phyloP scores from a whole-genome alignment of 495 filamentous ascomycete genomes.

The Aspergillus mulundensis region DNA sequence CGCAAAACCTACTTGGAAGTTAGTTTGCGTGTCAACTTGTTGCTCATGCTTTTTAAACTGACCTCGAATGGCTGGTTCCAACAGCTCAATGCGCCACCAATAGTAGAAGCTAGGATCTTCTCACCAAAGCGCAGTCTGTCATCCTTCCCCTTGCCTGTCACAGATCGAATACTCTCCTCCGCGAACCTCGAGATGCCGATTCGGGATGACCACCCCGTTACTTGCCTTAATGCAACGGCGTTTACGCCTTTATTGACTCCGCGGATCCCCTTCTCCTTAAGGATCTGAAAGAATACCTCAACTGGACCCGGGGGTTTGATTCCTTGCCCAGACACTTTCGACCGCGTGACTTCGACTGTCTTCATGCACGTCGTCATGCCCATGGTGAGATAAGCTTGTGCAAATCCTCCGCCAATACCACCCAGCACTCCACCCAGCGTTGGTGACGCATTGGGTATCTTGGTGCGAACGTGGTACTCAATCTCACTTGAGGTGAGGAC shows the following conservation, averaged over 20 bases:
- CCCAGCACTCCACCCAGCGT: slow-evolving; percentile 85
- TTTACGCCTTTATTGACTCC: slow-evolving; percentile 99
- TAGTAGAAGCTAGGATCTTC: slow-evolving; percentile 81
- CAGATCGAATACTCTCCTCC: slow-evolving; percentile 77
- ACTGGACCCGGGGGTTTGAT: slow-evolving; percentile 83
- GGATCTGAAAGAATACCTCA: slow-evolving; percentile 93
- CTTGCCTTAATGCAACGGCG: slow-evolving; percentile 95
- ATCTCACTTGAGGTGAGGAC: slow-evolving; percentile 98
- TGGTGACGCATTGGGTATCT: slow-evolving; percentile 70
- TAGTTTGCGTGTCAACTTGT: background rate
- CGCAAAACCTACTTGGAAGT: slow-evolving; percentile 44
- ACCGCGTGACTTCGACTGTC: slow-evolving; percentile 98
- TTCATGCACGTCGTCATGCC: slow-evolving; percentile 99
- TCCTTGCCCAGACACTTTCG: slow-evolving; percentile 81
- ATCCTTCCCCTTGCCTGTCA: slow-evolving; percentile 73
- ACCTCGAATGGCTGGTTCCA: slow-evolving; percentile 99
- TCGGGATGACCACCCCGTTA: slow-evolving; percentile 97
- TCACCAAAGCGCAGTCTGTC: slow-evolving; percentile 72
- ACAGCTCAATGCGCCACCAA: slow-evolving; percentile 90
- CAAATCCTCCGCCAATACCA: slow-evolving; percentile 90
- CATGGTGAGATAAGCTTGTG: slow-evolving; percentile 98
- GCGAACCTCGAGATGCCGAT: slow-evolving; percentile 90
- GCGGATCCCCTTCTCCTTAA: slow-evolving; percentile 84
- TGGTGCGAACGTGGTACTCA: slow-evolving; percentile 73
- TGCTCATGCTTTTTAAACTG: slow-evolving; percentile 25